Percentiles rank a stretch among this genome's conserved stretches.
Evolutionary conservation across 495 filamentous ascomycete genomes (phyloP).

Genomic region (Penicillium bialowiezense): DNA sequence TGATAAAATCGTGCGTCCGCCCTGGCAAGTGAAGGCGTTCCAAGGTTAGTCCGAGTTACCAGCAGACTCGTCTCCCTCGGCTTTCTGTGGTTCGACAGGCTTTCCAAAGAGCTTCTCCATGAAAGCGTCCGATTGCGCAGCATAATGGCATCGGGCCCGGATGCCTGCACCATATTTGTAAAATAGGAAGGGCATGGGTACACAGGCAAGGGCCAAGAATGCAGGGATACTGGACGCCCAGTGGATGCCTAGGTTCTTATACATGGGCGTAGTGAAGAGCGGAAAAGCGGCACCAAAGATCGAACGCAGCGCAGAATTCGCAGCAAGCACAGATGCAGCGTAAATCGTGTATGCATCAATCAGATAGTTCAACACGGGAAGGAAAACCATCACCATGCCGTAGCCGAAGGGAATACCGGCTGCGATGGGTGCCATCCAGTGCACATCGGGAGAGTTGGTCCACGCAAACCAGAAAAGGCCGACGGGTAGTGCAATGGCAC

Average conservation of each 20-base stretch:
- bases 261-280: conserved; percentile 75
- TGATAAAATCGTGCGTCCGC: too few species aligned
- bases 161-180: conserved; percentile 57
- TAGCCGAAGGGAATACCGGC: conserved; percentile 65
- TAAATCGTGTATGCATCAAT: conserved; percentile 60
- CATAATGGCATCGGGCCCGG: background rate
- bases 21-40: too few species aligned
- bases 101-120: too few species aligned
- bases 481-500: conserved; percentile 35
- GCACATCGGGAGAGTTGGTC: conserved; percentile 62
- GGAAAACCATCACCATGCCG: conserved; percentile 65
- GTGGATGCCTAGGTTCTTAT: conserved; percentile 66
- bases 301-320: conserved; percentile 64
- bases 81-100: too few species aligned
- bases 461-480: conserved; percentile 62
- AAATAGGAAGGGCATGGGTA: conserved; percentile 75
- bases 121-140: too few species aligned
- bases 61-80: too few species aligned
- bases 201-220: conserved; percentile 65
- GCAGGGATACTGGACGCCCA: conserved; percentile 75
- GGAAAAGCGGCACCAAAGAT: conserved; percentile 73
- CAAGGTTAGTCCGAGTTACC: too few species aligned
- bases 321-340: conserved; percentile 71
- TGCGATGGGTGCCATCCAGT: conserved; percentile 61
- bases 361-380: conserved; percentile 64